These are phyloP conservation scores for Avicennia marina DNA, from an alignment of 257 asterid genomes.

Conservation along the genomic window DNA sequence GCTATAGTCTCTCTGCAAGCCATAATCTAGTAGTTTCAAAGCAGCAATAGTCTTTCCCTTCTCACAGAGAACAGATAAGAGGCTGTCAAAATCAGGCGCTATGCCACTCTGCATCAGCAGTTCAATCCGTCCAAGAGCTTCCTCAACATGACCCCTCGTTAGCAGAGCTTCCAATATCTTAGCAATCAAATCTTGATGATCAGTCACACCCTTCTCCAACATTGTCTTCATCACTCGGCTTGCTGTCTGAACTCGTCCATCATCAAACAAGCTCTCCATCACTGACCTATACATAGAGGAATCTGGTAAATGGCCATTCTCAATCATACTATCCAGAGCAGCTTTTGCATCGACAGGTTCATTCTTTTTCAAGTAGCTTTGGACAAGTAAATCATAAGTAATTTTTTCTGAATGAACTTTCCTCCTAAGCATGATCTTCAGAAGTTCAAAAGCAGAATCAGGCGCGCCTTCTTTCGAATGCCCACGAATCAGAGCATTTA, in stretches of 20 bases:
- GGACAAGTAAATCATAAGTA: constrained; percentile 55
- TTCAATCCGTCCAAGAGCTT: constrained; percentile 86
- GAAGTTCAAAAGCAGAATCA: constrained; percentile 64
- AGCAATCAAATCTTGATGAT: constrained; percentile 59
- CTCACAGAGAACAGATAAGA: constrained; percentile 57
- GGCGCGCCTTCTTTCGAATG: constrained; percentile 77
- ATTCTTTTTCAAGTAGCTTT: constrained; percentile 59
- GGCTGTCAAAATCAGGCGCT: constrained; percentile 53
- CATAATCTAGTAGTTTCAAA: constrained; percentile 63
- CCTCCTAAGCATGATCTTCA: constrained; percentile 71
- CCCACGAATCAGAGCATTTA: constrained; percentile 61
- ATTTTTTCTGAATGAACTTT: constrained; percentile 48
- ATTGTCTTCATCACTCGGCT: constrained; percentile 90
- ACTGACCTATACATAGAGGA: constrained; percentile 65
- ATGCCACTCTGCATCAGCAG: constrained; percentile 65
- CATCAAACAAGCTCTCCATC: constrained; percentile 81
- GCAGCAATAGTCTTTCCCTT: constrained; percentile 82
- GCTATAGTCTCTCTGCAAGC: constrained; percentile 55
- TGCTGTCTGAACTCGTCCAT: constrained; percentile 91
- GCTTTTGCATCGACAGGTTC: constrained; percentile 83
- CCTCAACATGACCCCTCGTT: constrained; percentile 92
- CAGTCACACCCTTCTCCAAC: constrained; percentile 81
- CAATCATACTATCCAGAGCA: constrained; percentile 85
- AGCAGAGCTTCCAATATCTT: constrained; percentile 77
- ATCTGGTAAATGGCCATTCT: constrained; percentile 71